Base-by-base conservation (phyloP, 768 basidiomycete species). In the Pleurotus ostreatus region DNA sequence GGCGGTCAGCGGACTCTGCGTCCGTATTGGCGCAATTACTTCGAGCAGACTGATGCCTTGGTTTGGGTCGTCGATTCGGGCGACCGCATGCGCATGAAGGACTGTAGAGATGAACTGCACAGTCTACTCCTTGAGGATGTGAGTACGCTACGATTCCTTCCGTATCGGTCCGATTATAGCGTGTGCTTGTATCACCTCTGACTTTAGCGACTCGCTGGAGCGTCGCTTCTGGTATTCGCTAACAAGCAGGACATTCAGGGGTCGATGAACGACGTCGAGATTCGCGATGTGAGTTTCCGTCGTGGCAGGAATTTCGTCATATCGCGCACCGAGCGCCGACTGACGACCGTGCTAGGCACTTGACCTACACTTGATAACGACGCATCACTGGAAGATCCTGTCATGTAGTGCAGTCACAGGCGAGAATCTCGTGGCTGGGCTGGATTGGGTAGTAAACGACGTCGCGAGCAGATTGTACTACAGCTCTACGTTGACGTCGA, bases 11-110 rank as follows among this genome's bases (percentile, higher is more conserved):
- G 88, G 56, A 95, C 93, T 0, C 84, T 99, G 51, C 83, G 97
- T 26, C 96, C 97, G 5, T 98, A 98, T 70, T 99, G 97, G 97
- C 78, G 93, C 22, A 99, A 98, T 70, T 98, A 98, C 73, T 98
- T 98, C 63, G 97, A 99, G 71, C 92, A 94, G 71, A 98, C 97
- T 8, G 97, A 98, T 71, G 96, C 91, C 5, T 78, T 99, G 44
- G 94, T 98, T 34, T 99, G 97, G 97, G 96, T 99, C 15, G 95
- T 99, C 41, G 97, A 99, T 74, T 96, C 94, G 0, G 83, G 89
- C 38, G 96, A 98, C 73, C 81, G 90, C 41, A 78, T 93, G 75
- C 82, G 97, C 59, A 92, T 97, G 81, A 72, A 77, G 48, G 95
- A 98, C 68, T 98, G 96, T 73, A 88, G 81, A 66, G 76, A 84